phyloP scores from a whole-genome alignment of 208 protist species.

The Acanthamoeba royreba region DNA sequence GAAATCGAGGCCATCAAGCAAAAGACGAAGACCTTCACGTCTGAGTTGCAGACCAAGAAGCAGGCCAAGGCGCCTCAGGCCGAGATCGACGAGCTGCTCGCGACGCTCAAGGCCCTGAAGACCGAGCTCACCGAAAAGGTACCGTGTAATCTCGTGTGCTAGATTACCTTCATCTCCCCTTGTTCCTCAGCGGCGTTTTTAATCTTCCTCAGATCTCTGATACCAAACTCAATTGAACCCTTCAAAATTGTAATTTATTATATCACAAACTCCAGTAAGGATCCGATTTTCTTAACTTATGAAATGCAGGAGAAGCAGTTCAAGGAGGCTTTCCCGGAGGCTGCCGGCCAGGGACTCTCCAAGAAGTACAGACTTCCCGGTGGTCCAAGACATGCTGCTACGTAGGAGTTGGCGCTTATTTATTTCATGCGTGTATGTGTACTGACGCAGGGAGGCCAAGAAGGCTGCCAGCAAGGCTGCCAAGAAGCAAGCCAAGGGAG shows the following conservation, averaged over 20 bases:
- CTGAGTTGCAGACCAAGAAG: slow-evolving; percentile 5
- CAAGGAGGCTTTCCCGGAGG: neutral
- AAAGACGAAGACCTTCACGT: neutral
- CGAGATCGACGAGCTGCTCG: neutral
- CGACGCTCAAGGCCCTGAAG: neutral
- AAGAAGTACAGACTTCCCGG: neutral
- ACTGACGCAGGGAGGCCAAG: neutral
- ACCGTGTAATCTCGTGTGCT: no score
- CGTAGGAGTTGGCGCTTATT: neutral
- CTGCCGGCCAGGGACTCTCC: neutral
- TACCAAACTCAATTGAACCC: no score
- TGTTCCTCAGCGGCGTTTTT: no score
- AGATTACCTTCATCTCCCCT: no score
- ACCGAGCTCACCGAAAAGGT: neutral
- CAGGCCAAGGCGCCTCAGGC: neutral
- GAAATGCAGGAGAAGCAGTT: neutral
- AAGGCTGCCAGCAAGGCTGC: neutral
- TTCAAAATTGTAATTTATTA: no score
- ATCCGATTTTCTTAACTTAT: neutral
- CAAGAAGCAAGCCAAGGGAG: neutral
- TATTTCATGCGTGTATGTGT: no score
- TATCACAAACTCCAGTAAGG: neutral
- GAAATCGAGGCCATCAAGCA: slow-evolving; percentile 2
- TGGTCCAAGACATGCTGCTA: no score
- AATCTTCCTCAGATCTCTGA: no score